Percentiles rank a stretch among this genome's conserved stretches.
phyloP scores from a whole-genome alignment of 805 yeast genomes.

The Teunomyces cretensis region DNA sequence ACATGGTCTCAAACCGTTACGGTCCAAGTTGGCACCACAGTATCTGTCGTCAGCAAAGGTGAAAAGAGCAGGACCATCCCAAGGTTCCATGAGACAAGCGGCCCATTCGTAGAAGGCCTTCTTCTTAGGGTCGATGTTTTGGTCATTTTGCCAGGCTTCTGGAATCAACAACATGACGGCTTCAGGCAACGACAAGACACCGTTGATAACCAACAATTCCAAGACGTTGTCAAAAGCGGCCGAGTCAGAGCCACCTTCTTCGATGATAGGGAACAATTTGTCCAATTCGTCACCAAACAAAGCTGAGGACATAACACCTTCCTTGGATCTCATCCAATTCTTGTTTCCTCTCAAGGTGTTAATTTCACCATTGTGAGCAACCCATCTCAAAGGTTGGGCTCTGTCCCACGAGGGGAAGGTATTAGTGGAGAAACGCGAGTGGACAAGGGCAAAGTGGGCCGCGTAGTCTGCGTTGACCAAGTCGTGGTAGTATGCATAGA shows the following conservation, averaged over 20 bases:
- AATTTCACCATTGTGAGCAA: slow-evolving; percentile 98
- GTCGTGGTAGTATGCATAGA: slow-evolving; percentile 91
- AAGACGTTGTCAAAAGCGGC: slow-evolving; percentile 96
- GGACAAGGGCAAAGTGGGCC: slow-evolving; percentile 94
- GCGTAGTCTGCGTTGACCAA: slow-evolving; percentile 87
- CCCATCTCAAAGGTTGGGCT: slow-evolving; percentile 96
- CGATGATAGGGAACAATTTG: slow-evolving; percentile 89
- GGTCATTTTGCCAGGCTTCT: slow-evolving; percentile 95
- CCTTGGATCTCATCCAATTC: slow-evolving; percentile 99
- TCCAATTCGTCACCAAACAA: slow-evolving; percentile 91
- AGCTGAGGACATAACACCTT: slow-evolving; percentile 89
- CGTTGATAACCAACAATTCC: slow-evolving; percentile 88
- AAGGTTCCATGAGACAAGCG: slow-evolving; percentile 97
- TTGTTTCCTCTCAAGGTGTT: slow-evolving; percentile 96
- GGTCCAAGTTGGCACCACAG: slow-evolving; percentile 97
- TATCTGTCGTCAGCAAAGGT: slow-evolving; percentile 96
- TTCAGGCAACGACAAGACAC: slow-evolving; percentile 89
- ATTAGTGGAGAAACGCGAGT: slow-evolving; percentile 95
- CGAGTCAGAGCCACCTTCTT: slow-evolving; percentile 98
- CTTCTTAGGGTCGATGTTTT: slow-evolving; percentile 83
- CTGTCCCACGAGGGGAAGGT: slow-evolving; percentile 99
- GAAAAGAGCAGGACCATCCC: slow-evolving; percentile 99
- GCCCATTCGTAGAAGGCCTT: slow-evolving; percentile 99
- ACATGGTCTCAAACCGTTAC: slow-evolving; percentile 98
- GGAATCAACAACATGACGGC: slow-evolving; percentile 97